A percentile compares a stretch with the other conserved stretches of the same genome.
These are phyloP conservation scores for Aristolochia contorta DNA, from an alignment of 164 flowering plant species.

Conservation along the genomic window DNA sequence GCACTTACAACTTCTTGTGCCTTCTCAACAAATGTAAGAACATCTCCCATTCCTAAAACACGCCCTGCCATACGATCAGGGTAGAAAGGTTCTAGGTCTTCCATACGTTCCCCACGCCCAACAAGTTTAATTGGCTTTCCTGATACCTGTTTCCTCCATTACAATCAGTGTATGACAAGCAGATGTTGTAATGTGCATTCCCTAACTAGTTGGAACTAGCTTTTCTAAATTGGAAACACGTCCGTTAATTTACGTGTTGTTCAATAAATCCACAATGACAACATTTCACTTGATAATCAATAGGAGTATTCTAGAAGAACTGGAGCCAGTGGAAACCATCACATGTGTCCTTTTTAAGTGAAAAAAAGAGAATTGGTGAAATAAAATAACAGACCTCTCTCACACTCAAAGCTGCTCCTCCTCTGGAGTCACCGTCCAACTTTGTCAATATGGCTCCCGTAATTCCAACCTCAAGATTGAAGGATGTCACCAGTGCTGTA, in stretches of 20 bases:
- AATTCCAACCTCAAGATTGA: conserved; percentile 93
- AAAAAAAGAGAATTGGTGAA: neutral
- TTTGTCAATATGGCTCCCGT: conserved; percentile 97
- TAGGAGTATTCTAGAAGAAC: neutral
- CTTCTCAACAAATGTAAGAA: conserved; percentile 94
- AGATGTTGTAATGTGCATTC: neutral
- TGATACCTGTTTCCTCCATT: conserved; percentile 51
- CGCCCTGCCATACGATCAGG: conserved; percentile 99
- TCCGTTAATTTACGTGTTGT: too few species aligned
- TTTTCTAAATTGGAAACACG: neutral
- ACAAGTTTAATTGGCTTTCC: conserved; percentile 98
- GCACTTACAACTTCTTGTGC: conserved; percentile 97
- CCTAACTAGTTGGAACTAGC: neutral
- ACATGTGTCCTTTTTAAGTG: neutral
- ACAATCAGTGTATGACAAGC: neutral
- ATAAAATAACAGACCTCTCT: conserved; percentile 53
- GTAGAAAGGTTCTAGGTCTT: conserved; percentile 96
- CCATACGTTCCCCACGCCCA: conserved; percentile 96
- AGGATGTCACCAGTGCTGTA: conserved; percentile 85
- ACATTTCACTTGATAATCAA: neutral
- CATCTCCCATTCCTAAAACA: conserved; percentile 98
- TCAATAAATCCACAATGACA: neutral
- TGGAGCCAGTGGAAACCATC: neutral
- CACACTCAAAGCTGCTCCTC: conserved; percentile 98
- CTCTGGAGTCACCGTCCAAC: conserved; percentile 98